Percentiles rank a stretch among this genome's conserved stretches.
These are phyloP conservation scores for Phytophthora boehmeriae DNA, from an alignment of 352 stramenopile genomes.

Conservation along the genomic window DNA sequence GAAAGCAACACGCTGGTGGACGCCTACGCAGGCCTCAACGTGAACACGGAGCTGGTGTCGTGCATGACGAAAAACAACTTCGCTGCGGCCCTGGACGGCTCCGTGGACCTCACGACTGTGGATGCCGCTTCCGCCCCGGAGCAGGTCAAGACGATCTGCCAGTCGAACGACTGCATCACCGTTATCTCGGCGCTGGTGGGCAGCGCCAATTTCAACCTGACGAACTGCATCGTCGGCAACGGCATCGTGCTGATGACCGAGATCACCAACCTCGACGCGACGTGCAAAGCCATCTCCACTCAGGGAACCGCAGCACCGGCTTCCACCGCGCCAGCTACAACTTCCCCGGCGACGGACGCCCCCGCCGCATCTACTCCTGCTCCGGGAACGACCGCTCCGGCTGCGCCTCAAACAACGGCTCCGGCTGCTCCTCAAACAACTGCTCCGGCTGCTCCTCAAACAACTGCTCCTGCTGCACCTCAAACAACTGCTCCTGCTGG, in stretches of 20 bases:
- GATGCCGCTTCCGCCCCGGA: constrained; percentile 39
- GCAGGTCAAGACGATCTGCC: constrained; percentile 48
- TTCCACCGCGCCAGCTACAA: constrained; percentile 3
- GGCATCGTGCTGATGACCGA: constrained; percentile 55
- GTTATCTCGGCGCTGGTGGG: constrained; percentile 48
- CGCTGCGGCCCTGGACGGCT: constrained; percentile 48
- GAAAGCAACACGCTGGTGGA: constrained; percentile 49
- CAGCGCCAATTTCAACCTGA: constrained; percentile 56
- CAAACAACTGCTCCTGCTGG: constrained; percentile 4
- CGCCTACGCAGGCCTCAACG: constrained; percentile 55
- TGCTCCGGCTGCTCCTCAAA: constrained; percentile 4
- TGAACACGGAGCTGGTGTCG: constrained; percentile 52
- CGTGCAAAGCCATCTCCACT: constrained; percentile 39
- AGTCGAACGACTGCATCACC: constrained; percentile 45
- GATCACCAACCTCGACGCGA: constrained; percentile 47
- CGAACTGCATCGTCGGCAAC: constrained; percentile 61
- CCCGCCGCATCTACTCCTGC: too few relatives aligned
- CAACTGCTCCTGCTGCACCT: background rate
- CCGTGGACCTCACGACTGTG: constrained; percentile 46
- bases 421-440: background rate
- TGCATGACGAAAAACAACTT: constrained; percentile 61
- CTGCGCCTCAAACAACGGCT: constrained; percentile 2
- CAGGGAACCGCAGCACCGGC: constrained; percentile 12
- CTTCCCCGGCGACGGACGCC: constrained; percentile 4
- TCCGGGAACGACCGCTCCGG: background rate